Percentiles rank a stretch among this genome's conserved stretches.
These are phyloP conservation scores for Podospora pseudopauciseta DNA, from an alignment of 495 filamentous ascomycete species.

Conservation along the genomic window DNA sequence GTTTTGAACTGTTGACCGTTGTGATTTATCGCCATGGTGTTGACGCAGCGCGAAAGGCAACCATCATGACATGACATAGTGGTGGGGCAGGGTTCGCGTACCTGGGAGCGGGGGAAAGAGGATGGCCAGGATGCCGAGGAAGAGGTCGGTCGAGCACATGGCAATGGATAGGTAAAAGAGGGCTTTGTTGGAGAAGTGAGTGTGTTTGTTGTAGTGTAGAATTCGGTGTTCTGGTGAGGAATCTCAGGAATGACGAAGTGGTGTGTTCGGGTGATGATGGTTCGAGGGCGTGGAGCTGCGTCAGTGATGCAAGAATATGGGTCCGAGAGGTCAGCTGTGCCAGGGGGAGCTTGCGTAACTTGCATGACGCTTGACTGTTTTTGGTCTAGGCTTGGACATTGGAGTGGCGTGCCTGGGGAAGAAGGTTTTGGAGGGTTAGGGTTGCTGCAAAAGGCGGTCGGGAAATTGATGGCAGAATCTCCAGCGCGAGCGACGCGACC, in stretches of 20 bases:
- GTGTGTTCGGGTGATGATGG: neutral
- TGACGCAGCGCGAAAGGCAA: constrained; percentile 15
- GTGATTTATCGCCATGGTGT: constrained; percentile 19
- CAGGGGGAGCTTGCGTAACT: constrained; percentile 30
- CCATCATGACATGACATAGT: neutral
- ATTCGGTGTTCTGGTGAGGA: constrained; percentile 1
- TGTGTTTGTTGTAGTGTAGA: neutral
- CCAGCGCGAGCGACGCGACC: neutral
- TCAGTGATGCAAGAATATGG: constrained; percentile 21
- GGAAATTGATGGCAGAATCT: constrained; percentile 16
- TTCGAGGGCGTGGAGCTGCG: constrained; percentile 7
- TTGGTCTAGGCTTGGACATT: neutral
- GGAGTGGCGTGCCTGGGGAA: neutral
- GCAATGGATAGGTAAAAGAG: neutral
- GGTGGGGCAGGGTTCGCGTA: constrained; percentile 41
- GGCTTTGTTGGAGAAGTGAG: neutral
- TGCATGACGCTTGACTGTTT: constrained; percentile 8
- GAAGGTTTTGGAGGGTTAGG: constrained; percentile 12
- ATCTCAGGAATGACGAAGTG: neutral
- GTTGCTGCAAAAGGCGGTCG: constrained; percentile 14
- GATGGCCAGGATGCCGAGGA: constrained; percentile 82
- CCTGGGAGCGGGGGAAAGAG: constrained; percentile 92
- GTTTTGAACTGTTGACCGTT: neutral
- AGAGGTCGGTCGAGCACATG: constrained; percentile 73
- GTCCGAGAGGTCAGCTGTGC: constrained; percentile 3